These are phyloP conservation scores for Ampelomyces quisqualis DNA, from an alignment of 2,329 filamentous ascomycete species.

Conservation along the genomic window DNA sequence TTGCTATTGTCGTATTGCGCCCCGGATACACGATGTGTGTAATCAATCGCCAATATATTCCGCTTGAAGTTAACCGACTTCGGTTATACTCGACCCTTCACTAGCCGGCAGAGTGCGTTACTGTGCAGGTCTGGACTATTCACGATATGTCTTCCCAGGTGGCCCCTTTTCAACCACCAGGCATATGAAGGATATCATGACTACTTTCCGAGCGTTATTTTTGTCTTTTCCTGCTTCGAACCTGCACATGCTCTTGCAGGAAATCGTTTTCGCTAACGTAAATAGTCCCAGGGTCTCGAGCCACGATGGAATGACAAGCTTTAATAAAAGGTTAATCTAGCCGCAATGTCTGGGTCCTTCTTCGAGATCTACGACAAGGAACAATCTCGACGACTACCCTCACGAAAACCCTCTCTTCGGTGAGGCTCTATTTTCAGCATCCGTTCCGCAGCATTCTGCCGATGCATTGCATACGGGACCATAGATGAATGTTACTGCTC, in stretches of 20 bases:
- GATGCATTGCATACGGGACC: slow-evolving; percentile 25
- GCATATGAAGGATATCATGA: slow-evolving; percentile 15
- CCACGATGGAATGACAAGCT: slow-evolving; percentile 38
- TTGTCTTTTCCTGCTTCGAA: slow-evolving; percentile 27
- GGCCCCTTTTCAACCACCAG: slow-evolving; percentile 11
- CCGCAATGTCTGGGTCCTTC: slow-evolving; percentile 36
- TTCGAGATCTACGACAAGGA: slow-evolving; percentile 40
- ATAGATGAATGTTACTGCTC: slow-evolving; percentile 28
- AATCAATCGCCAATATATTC: slow-evolving; percentile 41
- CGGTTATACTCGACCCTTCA: slow-evolving; percentile 23
- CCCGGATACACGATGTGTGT: slow-evolving; percentile 25
- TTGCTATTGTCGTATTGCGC: slow-evolving; percentile 16
- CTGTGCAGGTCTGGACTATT: slow-evolving; percentile 32
- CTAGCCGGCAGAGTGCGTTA: slow-evolving; percentile 20
- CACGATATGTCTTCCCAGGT: slow-evolving; percentile 12
- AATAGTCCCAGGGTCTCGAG: slow-evolving; percentile 25
- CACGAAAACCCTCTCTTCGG: slow-evolving; percentile 17
- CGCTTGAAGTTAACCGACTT: slow-evolving; percentile 16
- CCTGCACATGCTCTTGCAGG: slow-evolving; percentile 33
- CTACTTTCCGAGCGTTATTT: slow-evolving; percentile 28
- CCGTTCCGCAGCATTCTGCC: slow-evolving; percentile 28
- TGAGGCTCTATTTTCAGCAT: slow-evolving; percentile 29
- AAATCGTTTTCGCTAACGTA: slow-evolving; percentile 29
- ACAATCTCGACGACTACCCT: slow-evolving; percentile 19
- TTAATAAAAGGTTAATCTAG: slow-evolving; percentile 47